Base-by-base conservation (phyloP, 2,329 filamentous ascomycete genomes). In the Aspergillus tamarii region DNA sequence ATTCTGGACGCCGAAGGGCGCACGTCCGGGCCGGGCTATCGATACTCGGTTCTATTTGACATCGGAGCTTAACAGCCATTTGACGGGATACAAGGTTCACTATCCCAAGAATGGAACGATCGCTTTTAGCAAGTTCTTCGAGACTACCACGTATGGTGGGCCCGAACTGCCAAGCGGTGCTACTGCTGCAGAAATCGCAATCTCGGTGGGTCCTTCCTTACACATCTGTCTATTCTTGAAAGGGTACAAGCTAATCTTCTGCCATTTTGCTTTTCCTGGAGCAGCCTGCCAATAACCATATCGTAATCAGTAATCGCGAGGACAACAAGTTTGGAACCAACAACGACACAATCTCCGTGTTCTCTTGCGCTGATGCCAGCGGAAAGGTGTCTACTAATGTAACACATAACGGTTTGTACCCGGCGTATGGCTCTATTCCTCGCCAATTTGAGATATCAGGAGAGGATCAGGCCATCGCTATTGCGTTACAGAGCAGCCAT, bases 371-470 rank as follows among this genome's bases (percentile, higher is more conserved):
- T 21, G 54, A 62, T n/a, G 28, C 36, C 16, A 28, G 16, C 19
- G 66, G 64, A 21, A 52, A 23, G 3, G 6, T 2, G 0, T 21
- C 26, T 23, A 57, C 32, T 3, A 45, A 58, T 12, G 30, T 67
- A 26, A 43, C 72, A 0, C 84, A 86, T 61, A 74, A 86, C 3
- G 85, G 89, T 71, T 80, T 87, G 34, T 83, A 84, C 28, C 82
- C 89, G 0, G 84, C 86, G 0, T 89, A 89, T 52, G 91, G 90
- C 7, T 72, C 77, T 6, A 84, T 81, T 64, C 89, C 90, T 0
- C 84, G 90, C 28, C 87, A 89, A 52, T 91, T 91, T 75, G 84
- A 83, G 55, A 76, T 91, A 63, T 90, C 88, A 74, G 81, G 80
- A 62, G 83, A 82, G n/a, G 89, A 88, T 2, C 82, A 82, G 53